A percentile compares a stretch with the other conserved stretches of the same genome.
Conservation (phyloP, 768 basidiomycete species). For the Trichaptum fuscoviolaceum region DNA sequence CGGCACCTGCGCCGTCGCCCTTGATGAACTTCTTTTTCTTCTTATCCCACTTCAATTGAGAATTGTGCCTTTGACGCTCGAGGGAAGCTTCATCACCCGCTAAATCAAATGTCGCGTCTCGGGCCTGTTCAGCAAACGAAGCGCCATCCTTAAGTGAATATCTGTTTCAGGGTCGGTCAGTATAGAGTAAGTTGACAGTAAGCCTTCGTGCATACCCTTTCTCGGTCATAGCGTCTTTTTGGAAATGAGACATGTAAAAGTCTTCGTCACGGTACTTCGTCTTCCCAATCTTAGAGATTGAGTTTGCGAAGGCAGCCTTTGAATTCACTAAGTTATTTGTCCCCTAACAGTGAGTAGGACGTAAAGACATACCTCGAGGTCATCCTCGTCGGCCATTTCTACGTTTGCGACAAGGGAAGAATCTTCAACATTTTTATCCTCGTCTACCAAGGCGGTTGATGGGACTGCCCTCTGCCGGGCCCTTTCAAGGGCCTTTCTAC, state of each 20-base stretch:
- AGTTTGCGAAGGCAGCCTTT: conserved; percentile 64
- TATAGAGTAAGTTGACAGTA: background rate
- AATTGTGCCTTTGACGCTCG: conserved; percentile 50
- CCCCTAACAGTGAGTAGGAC: background rate
- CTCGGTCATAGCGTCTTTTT: conserved; percentile 81
- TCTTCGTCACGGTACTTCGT: conserved; percentile 68
- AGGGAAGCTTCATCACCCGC: conserved; percentile 67
- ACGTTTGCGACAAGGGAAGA: conserved; percentile 26
- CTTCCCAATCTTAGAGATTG: conserved; percentile 37
- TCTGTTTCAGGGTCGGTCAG: conserved; percentile 30
- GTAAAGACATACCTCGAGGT: conserved; percentile 56
- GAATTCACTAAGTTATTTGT: background rate
- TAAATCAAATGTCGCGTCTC: conserved; percentile 76
- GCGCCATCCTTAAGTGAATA: conserved; percentile 89
- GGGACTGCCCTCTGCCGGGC: conserved; percentile 45
- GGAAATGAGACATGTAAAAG: conserved; percentile 90
- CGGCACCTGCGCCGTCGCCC: conserved; percentile 79
- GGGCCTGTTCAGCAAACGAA: conserved; percentile 82
- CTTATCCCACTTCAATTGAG: conserved; percentile 84
- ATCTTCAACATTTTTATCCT: conserved; percentile 22
- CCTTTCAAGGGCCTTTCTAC: conserved; percentile 71
- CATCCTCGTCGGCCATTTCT: conserved; percentile 76
- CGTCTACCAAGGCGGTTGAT: conserved; percentile 24
- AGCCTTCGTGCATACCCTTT: conserved; percentile 60
- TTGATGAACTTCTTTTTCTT: conserved; percentile 93